Base-by-base conservation (phyloP, 2,329 filamentous ascomycete genomes). In the Coccinonectria pachysandricola region DNA sequence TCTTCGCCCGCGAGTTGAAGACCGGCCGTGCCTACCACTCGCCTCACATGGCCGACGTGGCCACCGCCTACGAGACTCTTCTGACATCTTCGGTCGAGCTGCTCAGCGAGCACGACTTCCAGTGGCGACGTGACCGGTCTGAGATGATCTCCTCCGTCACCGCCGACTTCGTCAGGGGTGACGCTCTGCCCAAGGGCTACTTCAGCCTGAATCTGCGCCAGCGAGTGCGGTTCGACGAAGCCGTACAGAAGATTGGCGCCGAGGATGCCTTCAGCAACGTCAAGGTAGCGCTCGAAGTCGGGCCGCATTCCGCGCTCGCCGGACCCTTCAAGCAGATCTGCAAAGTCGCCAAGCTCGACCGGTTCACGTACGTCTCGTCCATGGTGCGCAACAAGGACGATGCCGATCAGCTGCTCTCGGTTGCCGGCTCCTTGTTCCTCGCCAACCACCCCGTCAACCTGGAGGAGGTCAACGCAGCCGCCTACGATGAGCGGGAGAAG, bases 1-100 rank as follows among this genome's bases (percentile, higher is more conserved):
- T 62, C 2, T 65, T 68, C 36, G 56, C 58, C 19, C 52, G 56
- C 17, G 54, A 52, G 7, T 51, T 68, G 3, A 51, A 54, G 12
- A 58, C 67, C 7, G 57, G 61, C 10, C 57, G 57, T 3, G 63
- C 64, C 2, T 69, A 68, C 24, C 65, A 69, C 36, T 68, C 64
- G 0, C 56, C 60, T 23, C 60, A 65, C 4, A 35, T 36, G 34
- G 4, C 9, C 3, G 2, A 24, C 0, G 14, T 36, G 3, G 12
- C 22, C 10, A 0, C 3, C 1, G 13, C 25, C 11, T 34, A 34
- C 12, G 24, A 24, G 4, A 4, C 3, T 14, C 12, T 28, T 10
- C 21, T 12, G 12, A 17, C 15, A 11, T 21, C 2, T 17, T 11
- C n/a, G n/a, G n/a, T n/a, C n/a, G n/a, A 7, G 12, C 23, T 2